These are phyloP conservation scores for Oropetium thomaeum DNA, from an alignment of 176 grass and related monocot species.

Conservation along the genomic window DNA sequence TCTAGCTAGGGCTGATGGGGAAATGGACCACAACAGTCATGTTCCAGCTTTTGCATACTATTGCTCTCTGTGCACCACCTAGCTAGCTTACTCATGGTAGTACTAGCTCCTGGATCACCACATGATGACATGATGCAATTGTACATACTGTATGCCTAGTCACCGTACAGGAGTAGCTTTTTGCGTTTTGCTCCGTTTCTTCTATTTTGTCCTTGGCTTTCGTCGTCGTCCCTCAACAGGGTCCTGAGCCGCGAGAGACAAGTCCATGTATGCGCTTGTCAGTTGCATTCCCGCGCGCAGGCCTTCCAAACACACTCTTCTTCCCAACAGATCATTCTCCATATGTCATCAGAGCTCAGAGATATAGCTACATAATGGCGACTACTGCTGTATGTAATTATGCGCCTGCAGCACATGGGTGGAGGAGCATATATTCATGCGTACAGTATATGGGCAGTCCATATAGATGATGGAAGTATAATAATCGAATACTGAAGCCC, in stretches of 20 bases:
- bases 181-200: not conserved
- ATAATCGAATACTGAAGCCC: too few species aligned
- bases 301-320: not conserved
- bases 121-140: conserved; percentile 10
- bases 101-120: not conserved
- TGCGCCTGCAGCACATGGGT: not conserved
- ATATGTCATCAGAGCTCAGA: too few species aligned
- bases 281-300: not conserved
- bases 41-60: not conserved
- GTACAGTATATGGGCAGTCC: not conserved
- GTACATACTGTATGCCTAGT: not conserved
- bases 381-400: not conserved
- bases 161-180: conserved; percentile 11
- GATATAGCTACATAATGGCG: not conserved
- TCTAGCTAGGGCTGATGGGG: not conserved
- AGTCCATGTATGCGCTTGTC: conserved; percentile 23
- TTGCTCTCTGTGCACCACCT: not conserved
- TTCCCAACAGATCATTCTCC: not conserved
- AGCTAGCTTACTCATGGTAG: not conserved
- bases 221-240: conserved; percentile 19
- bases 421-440: not conserved
- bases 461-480: not conserved
- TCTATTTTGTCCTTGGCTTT: conserved; percentile 21
- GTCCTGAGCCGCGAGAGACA: not conserved
- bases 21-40: conserved; percentile 29